phyloP scores from a whole-genome alignment of 768 basidiomycete genomes.

The Gautieria morchelliformis region DNA sequence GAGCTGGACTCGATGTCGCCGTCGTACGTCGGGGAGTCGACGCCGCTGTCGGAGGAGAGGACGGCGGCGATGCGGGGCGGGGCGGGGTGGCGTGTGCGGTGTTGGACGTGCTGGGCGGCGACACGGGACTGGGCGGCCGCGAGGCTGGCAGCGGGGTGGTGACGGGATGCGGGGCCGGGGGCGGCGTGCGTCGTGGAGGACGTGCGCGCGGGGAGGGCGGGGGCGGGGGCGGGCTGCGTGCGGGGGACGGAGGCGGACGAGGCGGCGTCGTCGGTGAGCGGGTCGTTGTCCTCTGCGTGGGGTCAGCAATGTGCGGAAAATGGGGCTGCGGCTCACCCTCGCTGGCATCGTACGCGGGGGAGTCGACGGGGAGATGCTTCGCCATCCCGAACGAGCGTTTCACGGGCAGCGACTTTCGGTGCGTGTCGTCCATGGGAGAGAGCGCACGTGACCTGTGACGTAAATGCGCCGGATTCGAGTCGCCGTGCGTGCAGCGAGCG shows the following conservation, averaged over 20 bases:
- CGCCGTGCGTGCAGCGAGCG: too few species aligned
- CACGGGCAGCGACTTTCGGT: constrained; percentile 13
- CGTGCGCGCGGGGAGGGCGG: too few species aligned
- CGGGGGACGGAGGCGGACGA: constrained; percentile 30
- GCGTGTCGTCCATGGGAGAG: neutral
- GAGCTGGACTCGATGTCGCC: constrained; percentile 80
- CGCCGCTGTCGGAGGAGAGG: constrained; percentile 61
- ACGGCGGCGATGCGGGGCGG: constrained; percentile 45
- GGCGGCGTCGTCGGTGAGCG: constrained; percentile 65
- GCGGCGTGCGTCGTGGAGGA: too few species aligned
- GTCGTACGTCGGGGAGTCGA: constrained; percentile 84
- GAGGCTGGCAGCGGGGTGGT: constrained; percentile 12
- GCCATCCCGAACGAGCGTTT: constrained; percentile 55
- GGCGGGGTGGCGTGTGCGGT: constrained; percentile 22
- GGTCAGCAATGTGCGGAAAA: neutral
- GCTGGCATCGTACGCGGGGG: constrained; percentile 70
- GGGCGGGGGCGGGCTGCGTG: too few species aligned
- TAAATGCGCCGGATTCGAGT: too few species aligned
- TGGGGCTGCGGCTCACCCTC: neutral
- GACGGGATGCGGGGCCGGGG: constrained; percentile 24
- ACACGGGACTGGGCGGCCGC: constrained; percentile 15
- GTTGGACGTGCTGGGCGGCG: constrained; percentile 9
- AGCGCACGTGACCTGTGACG: neutral
- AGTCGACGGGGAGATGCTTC: constrained; percentile 53
- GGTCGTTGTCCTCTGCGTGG: constrained; percentile 70